Evolutionary conservation across 163 green algal genomes (phyloP), one percentile per base, ranked within the genome.

Genomic region (Trebouxia gelatinosa): DNA sequence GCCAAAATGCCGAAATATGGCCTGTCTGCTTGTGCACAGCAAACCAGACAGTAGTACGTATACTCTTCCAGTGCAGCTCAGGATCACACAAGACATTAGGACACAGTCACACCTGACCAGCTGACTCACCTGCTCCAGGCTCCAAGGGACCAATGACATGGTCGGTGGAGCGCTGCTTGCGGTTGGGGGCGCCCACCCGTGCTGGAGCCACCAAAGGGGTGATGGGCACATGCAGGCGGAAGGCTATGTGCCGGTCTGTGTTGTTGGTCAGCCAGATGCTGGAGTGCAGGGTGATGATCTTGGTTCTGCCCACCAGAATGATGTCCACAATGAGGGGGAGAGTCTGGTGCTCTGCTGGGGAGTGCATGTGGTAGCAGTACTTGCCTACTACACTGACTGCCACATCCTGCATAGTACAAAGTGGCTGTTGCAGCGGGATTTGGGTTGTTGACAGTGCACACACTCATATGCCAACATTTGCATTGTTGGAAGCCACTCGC

Each of bases 261-360:
- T 61, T 70, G 86, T 97, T 97, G 65, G 92, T 83, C 32, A 94
- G 64, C 89, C 88, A 94, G 28, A 94, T 83, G 37, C 78, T 81
- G 21, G 82, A 89, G 84, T 94, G 91, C 48, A 95, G 84, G 17
- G 88, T 91, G 82, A 97, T 88, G 77, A 96, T 93, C 82, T 97
- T 90, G 66, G 86, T 90, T 38, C 86, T 80, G 6, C 88, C 91
- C 16, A 95, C 89, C 74, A 97, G 84, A 64, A 91, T 90, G 72
- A 97, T 92, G 80, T 97, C 92, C 59, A 97, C 88, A 37, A 97
- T 84, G 70, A 95, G 66, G n/a, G 90, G 88, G 39, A 92, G 79
- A 11, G 64, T 78, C 34, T 83, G 78, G 38, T 89, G 85, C 77
- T 93, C 83, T 21, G 84, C 78, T 0, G 91, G 89, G 0, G 81